Percentiles rank a stretch among this genome's conserved stretches.
These are phyloP conservation scores for Blastobotrys illinoisensis DNA, from an alignment of 1,139 yeast species.

Conservation along the genomic window DNA sequence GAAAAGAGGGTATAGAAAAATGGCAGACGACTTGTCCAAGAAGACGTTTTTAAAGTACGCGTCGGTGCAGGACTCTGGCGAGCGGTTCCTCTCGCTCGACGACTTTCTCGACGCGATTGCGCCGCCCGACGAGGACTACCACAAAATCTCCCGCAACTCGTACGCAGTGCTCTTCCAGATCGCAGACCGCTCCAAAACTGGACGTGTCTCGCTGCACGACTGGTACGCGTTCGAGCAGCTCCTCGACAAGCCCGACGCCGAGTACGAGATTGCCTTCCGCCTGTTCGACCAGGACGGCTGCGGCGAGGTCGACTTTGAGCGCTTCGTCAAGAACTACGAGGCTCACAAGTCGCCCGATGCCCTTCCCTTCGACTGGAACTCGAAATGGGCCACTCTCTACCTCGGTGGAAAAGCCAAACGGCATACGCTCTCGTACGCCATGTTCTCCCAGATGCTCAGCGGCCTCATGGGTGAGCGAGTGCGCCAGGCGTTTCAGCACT, in stretches of 20 bases:
- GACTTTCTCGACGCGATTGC: conserved; percentile 41
- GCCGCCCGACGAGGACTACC: conserved; percentile 39
- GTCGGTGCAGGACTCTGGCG: conserved; percentile 34
- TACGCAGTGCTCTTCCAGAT: conserved; percentile 41
- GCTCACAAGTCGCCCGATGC: conserved; percentile 33
- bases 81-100: conserved; percentile 43
- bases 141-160: conserved; percentile 38
- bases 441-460: conserved; percentile 42
- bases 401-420: conserved; percentile 36
- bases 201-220: conserved; percentile 36
- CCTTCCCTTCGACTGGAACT: conserved; percentile 42
- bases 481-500: conserved; percentile 40
- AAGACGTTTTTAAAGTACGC: conserved; percentile 23
- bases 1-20: conserved; percentile 1
- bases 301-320: conserved; percentile 37
- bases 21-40: conserved; percentile 14
- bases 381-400: conserved; percentile 39
- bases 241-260: conserved; percentile 43
- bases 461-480: conserved; percentile 44
- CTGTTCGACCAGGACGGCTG: conserved; percentile 38
- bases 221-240: conserved; percentile 38
- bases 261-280: conserved; percentile 41
- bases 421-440: conserved; percentile 37
- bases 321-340: conserved; percentile 37
- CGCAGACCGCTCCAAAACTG: conserved; percentile 35